Percentiles rank a stretch among this genome's conserved stretches.
Conservation (phyloP, 1,284 basidiomycete genomes). For the Peniophora sp. region DNA sequence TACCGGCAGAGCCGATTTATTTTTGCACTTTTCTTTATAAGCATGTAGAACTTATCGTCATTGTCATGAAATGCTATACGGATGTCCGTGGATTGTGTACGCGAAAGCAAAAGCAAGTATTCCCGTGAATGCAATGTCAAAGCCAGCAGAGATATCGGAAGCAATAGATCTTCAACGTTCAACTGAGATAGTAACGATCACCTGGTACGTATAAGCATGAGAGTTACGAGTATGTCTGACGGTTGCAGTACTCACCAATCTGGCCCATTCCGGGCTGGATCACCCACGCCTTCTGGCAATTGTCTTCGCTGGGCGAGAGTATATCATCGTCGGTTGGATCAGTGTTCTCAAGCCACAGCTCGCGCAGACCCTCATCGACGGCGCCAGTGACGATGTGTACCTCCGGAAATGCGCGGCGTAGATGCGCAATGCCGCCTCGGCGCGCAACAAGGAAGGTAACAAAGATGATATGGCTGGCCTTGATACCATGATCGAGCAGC, state of each 20-base stretch:
- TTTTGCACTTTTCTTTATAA: too few relatives aligned
- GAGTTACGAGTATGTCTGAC: constrained; percentile 17
- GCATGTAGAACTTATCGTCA: too few relatives aligned
- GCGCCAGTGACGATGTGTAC: constrained; percentile 80
- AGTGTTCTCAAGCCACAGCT: constrained; percentile 56
- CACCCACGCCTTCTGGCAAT: constrained; percentile 54
- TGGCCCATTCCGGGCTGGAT: constrained; percentile 80
- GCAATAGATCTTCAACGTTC: not conserved
- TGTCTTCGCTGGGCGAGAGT: constrained; percentile 27
- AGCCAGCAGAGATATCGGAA: too few relatives aligned
- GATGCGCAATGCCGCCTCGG: constrained; percentile 69
- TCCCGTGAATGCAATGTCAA: too few relatives aligned
- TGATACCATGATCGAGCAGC: constrained; percentile 91
- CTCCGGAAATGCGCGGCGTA: constrained; percentile 76
- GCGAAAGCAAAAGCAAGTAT: too few relatives aligned
- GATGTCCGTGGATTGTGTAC: too few relatives aligned
- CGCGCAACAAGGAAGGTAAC: constrained; percentile 84
- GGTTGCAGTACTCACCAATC: constrained; percentile 47
- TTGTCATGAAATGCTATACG: too few relatives aligned
- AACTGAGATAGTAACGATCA: constrained; percentile 38
- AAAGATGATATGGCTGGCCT: constrained; percentile 77
- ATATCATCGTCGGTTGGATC: constrained; percentile 25
- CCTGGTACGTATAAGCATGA: constrained; percentile 39
- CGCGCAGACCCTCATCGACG: constrained; percentile 67
- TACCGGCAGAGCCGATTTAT: too few relatives aligned